Evolutionary conservation across 2,329 filamentous ascomycete genomes (phyloP).

Genomic region (Scedosporium minutisporum): DNA sequence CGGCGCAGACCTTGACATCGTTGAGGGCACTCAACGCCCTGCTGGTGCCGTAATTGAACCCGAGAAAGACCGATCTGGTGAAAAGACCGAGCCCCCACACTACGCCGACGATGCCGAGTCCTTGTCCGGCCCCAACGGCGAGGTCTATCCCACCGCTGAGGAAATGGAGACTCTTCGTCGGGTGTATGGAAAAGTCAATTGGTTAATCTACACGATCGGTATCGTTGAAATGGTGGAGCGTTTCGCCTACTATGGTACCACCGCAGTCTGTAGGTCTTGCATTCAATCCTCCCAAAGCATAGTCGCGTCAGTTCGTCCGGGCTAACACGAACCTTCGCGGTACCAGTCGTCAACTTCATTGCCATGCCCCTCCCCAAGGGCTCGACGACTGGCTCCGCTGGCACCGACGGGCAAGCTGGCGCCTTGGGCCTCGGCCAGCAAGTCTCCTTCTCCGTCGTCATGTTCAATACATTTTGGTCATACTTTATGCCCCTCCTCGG

Average conservation of each 20-base stretch:
- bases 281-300: background rate
- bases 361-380: constrained; percentile 44
- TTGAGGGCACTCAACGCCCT: no score
- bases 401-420: constrained; percentile 31
- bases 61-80: background rate
- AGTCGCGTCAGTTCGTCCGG: background rate
- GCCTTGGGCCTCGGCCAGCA: constrained; percentile 49
- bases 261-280: constrained; percentile 48
- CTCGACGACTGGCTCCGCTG: constrained; percentile 43
- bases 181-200: constrained; percentile 47
- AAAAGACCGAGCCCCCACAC: constrained; percentile 15
- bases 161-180: constrained; percentile 43
- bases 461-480: constrained; percentile 49
- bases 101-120: constrained; percentile 6
- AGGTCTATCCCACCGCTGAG: constrained; percentile 34
- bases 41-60: background rate
- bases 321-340: background rate
- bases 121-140: background rate
- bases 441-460: constrained; percentile 34
- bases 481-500: constrained; percentile 51
- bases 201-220: constrained; percentile 51
- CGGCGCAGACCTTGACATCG: no score
- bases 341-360: constrained; percentile 49
- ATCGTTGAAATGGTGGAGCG: constrained; percentile 63
- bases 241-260: constrained; percentile 63